These are phyloP conservation scores for Peronosclerospora sorghi DNA, from an alignment of 352 stramenopile genomes.

Conservation along the genomic window DNA sequence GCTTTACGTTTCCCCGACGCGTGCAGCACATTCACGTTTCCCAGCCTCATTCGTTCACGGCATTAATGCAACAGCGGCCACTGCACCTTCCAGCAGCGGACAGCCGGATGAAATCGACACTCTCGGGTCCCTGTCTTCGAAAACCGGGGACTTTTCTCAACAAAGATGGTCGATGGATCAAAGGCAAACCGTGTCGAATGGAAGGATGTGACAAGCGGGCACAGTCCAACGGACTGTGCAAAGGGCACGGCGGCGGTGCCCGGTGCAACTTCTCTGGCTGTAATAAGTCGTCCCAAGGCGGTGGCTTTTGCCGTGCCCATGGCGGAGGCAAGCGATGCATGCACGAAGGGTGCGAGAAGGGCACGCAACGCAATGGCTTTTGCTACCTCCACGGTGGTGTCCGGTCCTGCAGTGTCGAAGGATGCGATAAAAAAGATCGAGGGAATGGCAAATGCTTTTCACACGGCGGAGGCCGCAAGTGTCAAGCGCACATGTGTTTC, in stretches of 20 bases:
- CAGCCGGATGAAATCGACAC: too few species aligned
- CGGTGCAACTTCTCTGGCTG: conserved; percentile 68
- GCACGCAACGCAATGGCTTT: conserved; percentile 69
- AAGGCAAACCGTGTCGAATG: conserved; percentile 72
- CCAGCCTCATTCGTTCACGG: conserved; percentile 12
- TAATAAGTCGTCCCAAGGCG: conserved; percentile 63
- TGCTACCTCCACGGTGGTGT: conserved; percentile 74
- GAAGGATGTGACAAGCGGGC: conserved; percentile 63
- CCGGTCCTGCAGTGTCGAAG: conserved; percentile 52
- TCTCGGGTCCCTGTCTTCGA: conserved; percentile 37
- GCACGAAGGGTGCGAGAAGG: conserved; percentile 62
- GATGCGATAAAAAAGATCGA: conserved; percentile 75
- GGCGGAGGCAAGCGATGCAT: conserved; percentile 73
- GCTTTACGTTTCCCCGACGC: conserved; percentile 10
- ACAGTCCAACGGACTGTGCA: conserved; percentile 73
- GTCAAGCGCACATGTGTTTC: conserved; percentile 51
- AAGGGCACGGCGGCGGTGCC: conserved; percentile 67
- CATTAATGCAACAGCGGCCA: conserved; percentile 21
- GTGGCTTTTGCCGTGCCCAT: conserved; percentile 64
- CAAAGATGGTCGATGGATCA: conserved; percentile 83
- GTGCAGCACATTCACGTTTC: conserved; percentile 11
- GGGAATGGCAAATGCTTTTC: conserved; percentile 78
- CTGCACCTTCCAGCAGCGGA: conserved; percentile 3
- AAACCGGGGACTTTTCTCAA: conserved; percentile 80
- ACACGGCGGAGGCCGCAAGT: conserved; percentile 61